phyloP scores from a whole-genome alignment of 371 early-diverging fungal genomes.

The Mucor velutinosus region DNA sequence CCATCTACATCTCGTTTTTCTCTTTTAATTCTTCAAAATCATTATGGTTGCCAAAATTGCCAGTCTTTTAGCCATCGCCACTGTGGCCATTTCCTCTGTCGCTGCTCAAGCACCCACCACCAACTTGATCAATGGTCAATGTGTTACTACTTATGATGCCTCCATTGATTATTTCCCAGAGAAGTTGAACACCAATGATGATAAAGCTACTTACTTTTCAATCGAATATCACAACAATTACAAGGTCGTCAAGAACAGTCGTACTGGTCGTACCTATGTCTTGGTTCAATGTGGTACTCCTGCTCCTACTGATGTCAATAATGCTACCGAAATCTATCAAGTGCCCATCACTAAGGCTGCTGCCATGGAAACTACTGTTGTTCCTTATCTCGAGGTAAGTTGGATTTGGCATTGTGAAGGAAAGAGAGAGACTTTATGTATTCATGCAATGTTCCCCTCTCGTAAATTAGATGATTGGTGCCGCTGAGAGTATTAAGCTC shows the following conservation, averaged over 20 bases:
- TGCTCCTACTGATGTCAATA: slow-evolving; percentile 50
- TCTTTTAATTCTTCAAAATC: background rate
- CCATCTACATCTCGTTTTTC: background rate
- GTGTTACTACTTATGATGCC: slow-evolving; percentile 43
- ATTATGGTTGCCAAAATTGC: slow-evolving; percentile 5
- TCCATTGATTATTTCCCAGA: slow-evolving; percentile 59
- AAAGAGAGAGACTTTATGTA: background rate
- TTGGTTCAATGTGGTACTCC: slow-evolving; percentile 77
- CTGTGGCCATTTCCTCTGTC: slow-evolving; percentile 16
- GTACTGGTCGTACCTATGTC: slow-evolving; percentile 48
- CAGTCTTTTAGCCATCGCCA: slow-evolving; percentile 20
- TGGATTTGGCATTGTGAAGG: background rate
- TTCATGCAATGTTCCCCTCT: background rate
- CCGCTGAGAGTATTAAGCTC: slow-evolving; percentile 52
- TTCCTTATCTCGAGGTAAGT: slow-evolving; percentile 66
- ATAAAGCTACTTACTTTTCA: slow-evolving; percentile 54
- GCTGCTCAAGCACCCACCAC: slow-evolving; percentile 41
- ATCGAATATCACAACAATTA: slow-evolving; percentile 69
- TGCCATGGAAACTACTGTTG: slow-evolving; percentile 63
- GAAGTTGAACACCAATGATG: slow-evolving; percentile 54
- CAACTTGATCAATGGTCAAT: slow-evolving; percentile 35
- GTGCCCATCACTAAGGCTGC: slow-evolving; percentile 66
- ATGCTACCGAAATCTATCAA: slow-evolving; percentile 52
- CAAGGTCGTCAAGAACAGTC: slow-evolving; percentile 58
- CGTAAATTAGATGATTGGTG: slow-evolving; percentile 60